Base-by-base conservation (phyloP, 176 grass and related monocot genomes). In the Oryza officinalis region DNA sequence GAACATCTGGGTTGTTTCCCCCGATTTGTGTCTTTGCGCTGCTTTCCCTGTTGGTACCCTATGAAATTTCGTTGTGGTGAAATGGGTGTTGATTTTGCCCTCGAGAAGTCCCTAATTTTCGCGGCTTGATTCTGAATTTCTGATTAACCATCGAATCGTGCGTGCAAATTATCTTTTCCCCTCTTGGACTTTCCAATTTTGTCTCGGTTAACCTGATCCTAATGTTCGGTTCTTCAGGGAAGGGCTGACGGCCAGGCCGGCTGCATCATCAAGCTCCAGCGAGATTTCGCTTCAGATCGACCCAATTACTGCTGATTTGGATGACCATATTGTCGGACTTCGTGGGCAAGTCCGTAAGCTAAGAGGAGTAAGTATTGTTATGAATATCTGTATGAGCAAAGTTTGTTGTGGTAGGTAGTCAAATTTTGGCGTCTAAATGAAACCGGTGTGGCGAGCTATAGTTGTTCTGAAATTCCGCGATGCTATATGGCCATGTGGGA, bases 241-340 rank as follows among this genome's bases (percentile, higher is more conserved):
- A 77, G 90, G 85, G 10, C 87, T 95, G 18, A 92, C 85, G 9
- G 76, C 75, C 14, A 90, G 88, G 61, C 60, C 84, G 2, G 74
- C 67, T 77, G 66, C 74, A 14, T 87, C 86, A 33, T 88, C 88
- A 75, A 85, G 84, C 74, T 83, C 94, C 41, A 86, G 71, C n/a
- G 88, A 97, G 72, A 82, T 97, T 54, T 88, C 90, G 23, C 69
- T 97, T 72, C 88, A 91, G 86, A 97, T 91, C 38, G 94, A 96
- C 78, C 94, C 91, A 50, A 89, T 89, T 43, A 90, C 87, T 76
- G 81, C 69, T 14, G 88, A 97, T 44, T 63, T 97, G 82, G 92
- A 94, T 70, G 84, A 97, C 27, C 85, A 89, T 72, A 91, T 97
- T 71, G 67, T 76, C 14, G 75, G 95, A 17, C 84, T 97, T 57